Evolutionary conservation across 192 early-diverging fungal species (phyloP), one percentile per base, ranked within the genome.

Genomic region (Chytriomyces sp.): DNA sequence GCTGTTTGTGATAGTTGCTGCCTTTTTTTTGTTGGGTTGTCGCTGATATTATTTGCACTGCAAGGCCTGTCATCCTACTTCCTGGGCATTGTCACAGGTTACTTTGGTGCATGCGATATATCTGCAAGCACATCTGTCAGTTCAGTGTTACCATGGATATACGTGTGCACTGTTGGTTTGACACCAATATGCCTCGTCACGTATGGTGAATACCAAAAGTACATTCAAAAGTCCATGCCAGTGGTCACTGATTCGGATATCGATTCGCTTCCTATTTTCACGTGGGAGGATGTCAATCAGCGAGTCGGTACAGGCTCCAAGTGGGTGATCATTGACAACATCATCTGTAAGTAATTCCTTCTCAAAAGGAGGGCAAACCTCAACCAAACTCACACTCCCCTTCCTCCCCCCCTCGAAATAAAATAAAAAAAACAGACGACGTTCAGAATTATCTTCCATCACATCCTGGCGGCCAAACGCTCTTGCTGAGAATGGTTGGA

Each of bases 281-380:
- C 43, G 16, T 82, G 81, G 81, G 81, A 82, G 23, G 69, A 77
- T 43, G 35, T 82, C 20, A 66, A 82, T 45, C 44, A 59, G 63
- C 13, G 79, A 6, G 75, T 82, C n/a, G 26, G 26, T 16, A 6
- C 45, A 3, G 81, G 81, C 26, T 60, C 68, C 8, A 82, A 82
- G 50, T 82, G 81, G 81, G 44, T 82, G 6, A 65, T 82, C 13
- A 82, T 82, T 57, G 45, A 80, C 6, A 45, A 35, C 7, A 61
- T 82, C 3, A 81, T 82, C 43, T 82, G 78, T 79, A 48, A 79
- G n/a, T n/a, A n/a, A n/a, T n/a, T n/a, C n/a, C n/a, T n/a, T n/a
- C n/a, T 77, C 45, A 24, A 63, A 11, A 18, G n/a, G n/a, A n/a
- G n/a, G n/a, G n/a, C n/a, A 11, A 69, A n/a, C n/a, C n/a, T n/a